Conservation (phyloP, 73 alveolate species). For the Uronychia setigera region DNA sequence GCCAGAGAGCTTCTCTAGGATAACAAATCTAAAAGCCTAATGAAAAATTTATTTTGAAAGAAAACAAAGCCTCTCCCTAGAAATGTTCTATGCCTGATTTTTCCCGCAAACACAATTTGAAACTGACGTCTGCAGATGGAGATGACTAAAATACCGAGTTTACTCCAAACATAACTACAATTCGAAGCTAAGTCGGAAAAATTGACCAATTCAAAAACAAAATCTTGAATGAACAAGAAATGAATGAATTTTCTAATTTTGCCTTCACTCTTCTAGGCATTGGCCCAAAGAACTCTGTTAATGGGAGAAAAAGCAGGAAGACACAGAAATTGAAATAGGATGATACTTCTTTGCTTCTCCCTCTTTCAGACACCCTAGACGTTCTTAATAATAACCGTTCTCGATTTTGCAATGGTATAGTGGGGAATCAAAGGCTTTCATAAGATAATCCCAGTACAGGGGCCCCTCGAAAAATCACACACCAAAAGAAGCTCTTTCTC, state of each 20-base stretch:
- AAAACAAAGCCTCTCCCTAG: neutral
- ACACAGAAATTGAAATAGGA: neutral
- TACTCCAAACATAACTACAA: neutral
- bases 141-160: neutral
- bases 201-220: neutral
- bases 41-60: too few species aligned
- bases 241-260: neutral
- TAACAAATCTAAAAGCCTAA: too few species aligned
- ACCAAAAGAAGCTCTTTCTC: too few species aligned
- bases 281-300: neutral
- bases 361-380: neutral
- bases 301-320: neutral
- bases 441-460: too few species aligned
- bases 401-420: neutral
- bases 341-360: neutral
- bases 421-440: neutral
- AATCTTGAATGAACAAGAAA: neutral
- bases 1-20: too few species aligned
- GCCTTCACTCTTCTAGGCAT: constrained; percentile 1
- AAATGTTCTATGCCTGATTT: neutral
- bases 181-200: neutral
- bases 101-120: neutral
- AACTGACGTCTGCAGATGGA: too few species aligned
- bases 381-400: neutral
- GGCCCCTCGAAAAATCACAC: too few species aligned